These are phyloP conservation scores for Suhomyces wounanorum DNA, from an alignment of 1,139 yeast genomes.

Conservation along the genomic window DNA sequence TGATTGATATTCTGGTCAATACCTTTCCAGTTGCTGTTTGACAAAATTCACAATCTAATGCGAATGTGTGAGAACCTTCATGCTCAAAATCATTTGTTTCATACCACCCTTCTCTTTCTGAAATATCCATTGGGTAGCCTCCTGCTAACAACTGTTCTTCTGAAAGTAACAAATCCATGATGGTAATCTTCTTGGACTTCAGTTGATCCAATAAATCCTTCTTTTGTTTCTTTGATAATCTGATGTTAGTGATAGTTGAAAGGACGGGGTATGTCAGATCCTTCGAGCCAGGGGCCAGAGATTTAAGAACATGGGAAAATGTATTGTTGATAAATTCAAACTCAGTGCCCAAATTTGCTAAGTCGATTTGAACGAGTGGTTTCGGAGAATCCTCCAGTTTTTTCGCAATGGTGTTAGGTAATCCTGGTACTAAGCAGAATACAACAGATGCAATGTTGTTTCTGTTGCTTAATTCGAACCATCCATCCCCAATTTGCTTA, in stretches of 20 bases:
- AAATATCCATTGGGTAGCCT: slow-evolving; percentile 60
- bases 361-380: slow-evolving; percentile 10
- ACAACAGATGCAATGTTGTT: slow-evolving; percentile 45
- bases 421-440: slow-evolving; percentile 67
- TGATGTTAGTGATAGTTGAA: slow-evolving; percentile 56
- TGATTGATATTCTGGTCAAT: slow-evolving; percentile 74
- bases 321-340: slow-evolving; percentile 39
- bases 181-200: slow-evolving; percentile 44
- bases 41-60: slow-evolving; percentile 95
- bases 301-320: slow-evolving; percentile 46
- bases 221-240: slow-evolving; percentile 57
- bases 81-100: slow-evolving; percentile 56
- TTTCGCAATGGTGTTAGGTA: slow-evolving; percentile 30
- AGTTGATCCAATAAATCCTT: slow-evolving; percentile 33
- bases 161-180: slow-evolving; percentile 55
- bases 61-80: slow-evolving; percentile 64
- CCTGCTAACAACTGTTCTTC: slow-evolving; percentile 47
- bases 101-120: slow-evolving; percentile 47
- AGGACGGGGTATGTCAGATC: slow-evolving; percentile 57
- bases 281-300: slow-evolving; percentile 63
- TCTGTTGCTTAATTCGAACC: slow-evolving; percentile 9
- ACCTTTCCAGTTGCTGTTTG: slow-evolving; percentile 60
- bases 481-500: slow-evolving; percentile 3
- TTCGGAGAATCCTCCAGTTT: background rate
- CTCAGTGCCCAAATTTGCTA: slow-evolving; percentile 23